Evolutionary conservation across 495 filamentous ascomycete genomes (phyloP).

Genomic region (Tuber umbilicatum): DNA sequence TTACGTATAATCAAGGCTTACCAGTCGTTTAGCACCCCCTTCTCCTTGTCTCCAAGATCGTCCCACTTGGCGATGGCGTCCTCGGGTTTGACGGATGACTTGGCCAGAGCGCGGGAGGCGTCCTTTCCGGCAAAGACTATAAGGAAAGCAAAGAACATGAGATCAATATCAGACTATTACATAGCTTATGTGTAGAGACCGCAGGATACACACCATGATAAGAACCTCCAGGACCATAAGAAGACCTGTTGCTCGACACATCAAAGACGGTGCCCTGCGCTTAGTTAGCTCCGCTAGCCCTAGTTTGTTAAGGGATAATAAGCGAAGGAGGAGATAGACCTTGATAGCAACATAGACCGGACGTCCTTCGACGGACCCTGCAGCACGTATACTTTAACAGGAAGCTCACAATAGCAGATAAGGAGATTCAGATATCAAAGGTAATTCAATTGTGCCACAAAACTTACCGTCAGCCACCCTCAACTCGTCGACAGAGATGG

Average conservation of each 20-base stretch:
- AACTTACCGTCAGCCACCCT: constrained; percentile 69
- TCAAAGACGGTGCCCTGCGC: constrained; percentile 80
- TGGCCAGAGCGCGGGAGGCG: constrained; percentile 77
- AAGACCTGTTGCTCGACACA: constrained; percentile 65
- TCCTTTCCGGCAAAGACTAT: constrained; percentile 94
- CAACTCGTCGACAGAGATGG: constrained; percentile 67
- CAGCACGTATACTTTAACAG: constrained; percentile 4
- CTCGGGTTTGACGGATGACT: constrained; percentile 76
- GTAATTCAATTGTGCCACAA: not conserved
- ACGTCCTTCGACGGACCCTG: constrained; percentile 56
- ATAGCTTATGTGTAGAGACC: constrained; percentile 9
- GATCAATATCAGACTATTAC: constrained; percentile 4
- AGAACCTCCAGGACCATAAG: constrained; percentile 69
- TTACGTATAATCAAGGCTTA: constrained; percentile 9
- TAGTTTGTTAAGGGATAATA: not conserved
- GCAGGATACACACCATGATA: constrained; percentile 64
- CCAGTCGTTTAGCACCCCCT: constrained; percentile 81
- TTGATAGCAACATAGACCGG: constrained; percentile 94
- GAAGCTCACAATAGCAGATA: not conserved
- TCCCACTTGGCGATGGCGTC: constrained; percentile 80
- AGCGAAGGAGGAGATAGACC: constrained; percentile 42
- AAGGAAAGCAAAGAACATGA: not conserved
- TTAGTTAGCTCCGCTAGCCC: constrained; percentile 13
- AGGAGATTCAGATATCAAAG: not conserved
- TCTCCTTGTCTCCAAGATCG: constrained; percentile 79